phyloP scores from a whole-genome alignment of 768 basidiomycete genomes.

The Filobasidium floriforme region DNA sequence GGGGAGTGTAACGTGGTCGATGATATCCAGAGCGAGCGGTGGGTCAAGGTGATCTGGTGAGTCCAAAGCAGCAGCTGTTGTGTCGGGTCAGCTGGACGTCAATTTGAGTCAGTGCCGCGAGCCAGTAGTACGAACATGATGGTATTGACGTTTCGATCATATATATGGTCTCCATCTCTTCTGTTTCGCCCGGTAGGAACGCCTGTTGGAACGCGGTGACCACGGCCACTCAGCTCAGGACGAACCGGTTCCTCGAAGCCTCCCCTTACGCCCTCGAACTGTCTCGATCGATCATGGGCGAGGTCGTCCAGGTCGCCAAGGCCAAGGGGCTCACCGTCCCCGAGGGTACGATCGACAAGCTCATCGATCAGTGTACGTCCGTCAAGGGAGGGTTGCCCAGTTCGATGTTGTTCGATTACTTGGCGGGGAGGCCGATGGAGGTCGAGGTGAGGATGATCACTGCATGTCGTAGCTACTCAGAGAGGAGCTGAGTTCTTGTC shows the following conservation, averaged over 20 bases:
- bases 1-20: constrained; percentile 34
- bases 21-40: constrained; percentile 40
- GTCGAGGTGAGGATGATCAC: constrained; percentile 30
- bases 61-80: too few relatives aligned
- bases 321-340: constrained; percentile 39
- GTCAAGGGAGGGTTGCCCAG: constrained; percentile 38
- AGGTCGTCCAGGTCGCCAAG: constrained; percentile 37
- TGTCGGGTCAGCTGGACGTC: too few relatives aligned
- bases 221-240: constrained; percentile 35
- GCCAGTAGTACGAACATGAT: too few relatives aligned
- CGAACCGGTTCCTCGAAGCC: constrained; percentile 36
- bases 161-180: too few relatives aligned
- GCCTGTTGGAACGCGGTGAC: constrained; percentile 35
- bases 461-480: neutral
- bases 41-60: constrained; percentile 44
- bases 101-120: too few relatives aligned
- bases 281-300: constrained; percentile 36
- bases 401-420: constrained; percentile 39
- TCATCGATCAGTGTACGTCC: constrained; percentile 40
- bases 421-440: constrained; percentile 40
- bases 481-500: neutral
- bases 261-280: constrained; percentile 33
- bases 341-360: constrained; percentile 35
- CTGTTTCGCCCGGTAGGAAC: too few relatives aligned
- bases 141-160: too few relatives aligned